A percentile compares a stretch with the other conserved stretches of the same genome.
Evolutionary conservation across 495 filamentous ascomycete genomes (phyloP).

Genomic region (Penicillium pancosmium): DNA sequence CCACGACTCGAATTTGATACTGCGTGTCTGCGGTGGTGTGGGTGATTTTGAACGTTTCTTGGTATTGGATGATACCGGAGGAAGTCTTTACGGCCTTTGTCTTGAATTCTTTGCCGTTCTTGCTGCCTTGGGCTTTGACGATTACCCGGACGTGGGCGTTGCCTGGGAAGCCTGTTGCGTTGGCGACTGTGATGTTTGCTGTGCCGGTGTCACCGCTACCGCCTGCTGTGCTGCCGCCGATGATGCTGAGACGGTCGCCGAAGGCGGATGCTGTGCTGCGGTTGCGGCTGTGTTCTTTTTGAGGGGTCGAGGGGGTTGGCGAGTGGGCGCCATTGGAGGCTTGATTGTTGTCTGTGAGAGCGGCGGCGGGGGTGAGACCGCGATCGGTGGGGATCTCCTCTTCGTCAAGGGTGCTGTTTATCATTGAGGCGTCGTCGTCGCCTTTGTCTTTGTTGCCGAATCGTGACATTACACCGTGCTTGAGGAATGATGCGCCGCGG

Average conservation of each 20-base stretch:
- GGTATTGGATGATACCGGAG: constrained; percentile 60
- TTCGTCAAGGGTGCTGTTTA: constrained; percentile 31
- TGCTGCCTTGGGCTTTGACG: constrained; percentile 64
- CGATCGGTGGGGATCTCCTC: constrained; percentile 42
- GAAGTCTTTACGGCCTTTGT: constrained; percentile 75
- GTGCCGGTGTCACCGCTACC: constrained; percentile 61
- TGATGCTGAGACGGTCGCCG: constrained; percentile 50
- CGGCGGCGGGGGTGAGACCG: constrained; percentile 37
- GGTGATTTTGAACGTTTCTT: constrained; percentile 75
- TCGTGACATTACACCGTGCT: constrained; percentile 67
- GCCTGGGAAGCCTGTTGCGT: constrained; percentile 75
- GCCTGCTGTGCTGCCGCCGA: constrained; percentile 47
- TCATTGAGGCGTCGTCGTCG: constrained; percentile 51
- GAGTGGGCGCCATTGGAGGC: constrained; percentile 24
- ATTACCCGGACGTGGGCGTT: constrained; percentile 80
- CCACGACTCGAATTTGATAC: constrained; percentile 82
- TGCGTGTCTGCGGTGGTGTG: constrained; percentile 77
- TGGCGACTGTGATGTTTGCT: constrained; percentile 78
- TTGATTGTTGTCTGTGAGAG: constrained; percentile 35
- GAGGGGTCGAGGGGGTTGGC: constrained; percentile 33
- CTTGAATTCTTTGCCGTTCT: constrained; percentile 79
- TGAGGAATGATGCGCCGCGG: constrained; percentile 86
- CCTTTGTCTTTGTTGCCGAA: constrained; percentile 57
- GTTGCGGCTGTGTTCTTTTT: constrained; percentile 61
- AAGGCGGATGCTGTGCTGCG: constrained; percentile 64